phyloP scores from a whole-genome alignment of 73 alveolate genomes.

The Blepharisma japonicum region DNA sequence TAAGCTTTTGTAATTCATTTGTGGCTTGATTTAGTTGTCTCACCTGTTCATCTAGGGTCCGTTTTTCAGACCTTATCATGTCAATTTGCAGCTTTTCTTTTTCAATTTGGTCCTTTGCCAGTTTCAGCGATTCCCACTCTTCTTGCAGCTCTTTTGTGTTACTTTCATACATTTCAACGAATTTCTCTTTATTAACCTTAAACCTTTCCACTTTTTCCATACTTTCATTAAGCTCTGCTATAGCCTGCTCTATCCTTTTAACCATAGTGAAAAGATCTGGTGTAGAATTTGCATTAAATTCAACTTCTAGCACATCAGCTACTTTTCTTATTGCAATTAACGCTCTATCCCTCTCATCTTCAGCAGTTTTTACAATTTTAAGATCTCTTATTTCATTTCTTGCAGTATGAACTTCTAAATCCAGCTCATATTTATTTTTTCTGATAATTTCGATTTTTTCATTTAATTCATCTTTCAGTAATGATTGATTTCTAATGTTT shows the following conservation, averaged over 20 bases:
- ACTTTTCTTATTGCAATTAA: neutral
- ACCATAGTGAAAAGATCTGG: neutral
- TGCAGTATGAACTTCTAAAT: neutral
- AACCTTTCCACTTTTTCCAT: conserved; percentile 14
- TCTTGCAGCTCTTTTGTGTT: conserved; percentile 29
- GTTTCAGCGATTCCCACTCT: neutral
- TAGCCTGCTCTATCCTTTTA: neutral
- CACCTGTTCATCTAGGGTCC: neutral
- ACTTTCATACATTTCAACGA: conserved; percentile 25
- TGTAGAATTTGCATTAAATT: neutral
- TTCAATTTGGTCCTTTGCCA: neutral
- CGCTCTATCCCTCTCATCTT: conserved; percentile 3
- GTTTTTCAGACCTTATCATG: neutral
- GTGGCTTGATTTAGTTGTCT: conserved; percentile 1
- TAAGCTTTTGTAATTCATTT: conserved; percentile 1
- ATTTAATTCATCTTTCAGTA: neutral
- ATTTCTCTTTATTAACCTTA: conserved; percentile 1
- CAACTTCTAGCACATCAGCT: neutral
- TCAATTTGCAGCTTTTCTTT: neutral
- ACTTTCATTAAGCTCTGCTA: neutral
- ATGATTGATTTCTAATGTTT: neutral
- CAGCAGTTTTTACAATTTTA: neutral
- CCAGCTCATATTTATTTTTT: conserved; percentile 9
- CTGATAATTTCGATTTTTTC: neutral
- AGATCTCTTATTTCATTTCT: neutral